Evolutionary conservation across 1,139 yeast species (phyloP).

Genomic region (Yamadazyma dushanensis): DNA sequence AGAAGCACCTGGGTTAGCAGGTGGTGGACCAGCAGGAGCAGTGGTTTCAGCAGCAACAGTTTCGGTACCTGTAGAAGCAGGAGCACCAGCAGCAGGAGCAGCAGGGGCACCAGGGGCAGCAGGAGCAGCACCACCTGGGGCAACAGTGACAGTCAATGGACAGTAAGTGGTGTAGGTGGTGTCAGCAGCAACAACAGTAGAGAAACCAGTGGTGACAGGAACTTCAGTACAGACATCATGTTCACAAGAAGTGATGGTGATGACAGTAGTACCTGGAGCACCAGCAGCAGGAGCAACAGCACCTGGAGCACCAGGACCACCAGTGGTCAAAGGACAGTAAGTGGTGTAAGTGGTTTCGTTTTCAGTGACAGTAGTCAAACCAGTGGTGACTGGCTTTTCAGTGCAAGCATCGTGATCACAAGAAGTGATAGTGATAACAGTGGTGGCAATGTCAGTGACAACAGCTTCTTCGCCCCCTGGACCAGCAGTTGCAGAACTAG

Average conservation of each 20-base stretch:
- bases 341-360: conserved; percentile 23
- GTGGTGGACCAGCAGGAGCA: conserved; percentile 1
- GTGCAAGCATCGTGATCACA: conserved; percentile 11
- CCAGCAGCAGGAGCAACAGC: conserved; percentile 11
- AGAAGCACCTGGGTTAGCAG: too few species aligned
- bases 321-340: conserved; percentile 23
- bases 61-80: too few species aligned
- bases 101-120: conserved; percentile 10
- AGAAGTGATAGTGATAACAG: conserved; percentile 24
- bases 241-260: conserved; percentile 46
- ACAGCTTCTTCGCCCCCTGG: conserved; percentile 17
- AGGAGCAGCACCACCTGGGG: conserved; percentile 12
- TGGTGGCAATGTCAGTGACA: conserved; percentile 15
- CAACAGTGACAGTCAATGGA: conserved; percentile 16
- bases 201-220: conserved; percentile 13
- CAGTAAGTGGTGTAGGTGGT: too few species aligned
- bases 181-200: conserved; percentile 21
- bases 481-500: conserved; percentile 6
- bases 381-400: conserved; percentile 26
- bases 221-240: conserved; percentile 15
- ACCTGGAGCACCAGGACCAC: conserved; percentile 32
- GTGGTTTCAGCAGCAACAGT: conserved; percentile 3
- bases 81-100: conserved; percentile 10
- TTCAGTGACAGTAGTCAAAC: conserved; percentile 16
- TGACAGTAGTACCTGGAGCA: conserved; percentile 44